These are phyloP conservation scores for Pleurotus tuber-regium DNA, from an alignment of 768 basidiomycete genomes.

Conservation along the genomic window DNA sequence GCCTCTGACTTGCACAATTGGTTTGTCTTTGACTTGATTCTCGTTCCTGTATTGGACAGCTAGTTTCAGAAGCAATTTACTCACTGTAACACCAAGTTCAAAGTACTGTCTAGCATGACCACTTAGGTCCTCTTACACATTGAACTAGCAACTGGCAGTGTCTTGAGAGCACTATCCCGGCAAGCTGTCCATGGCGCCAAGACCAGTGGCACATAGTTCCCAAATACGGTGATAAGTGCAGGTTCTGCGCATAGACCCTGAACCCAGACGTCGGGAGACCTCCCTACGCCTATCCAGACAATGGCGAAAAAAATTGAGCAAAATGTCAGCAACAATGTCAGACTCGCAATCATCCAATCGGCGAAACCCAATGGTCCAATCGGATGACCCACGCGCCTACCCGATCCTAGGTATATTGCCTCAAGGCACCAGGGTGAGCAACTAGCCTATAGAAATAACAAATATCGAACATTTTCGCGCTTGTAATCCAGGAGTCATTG, in stretches of 20 bases:
- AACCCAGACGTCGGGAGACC: too few species aligned
- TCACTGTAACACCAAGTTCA: too few species aligned
- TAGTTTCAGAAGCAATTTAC: not conserved
- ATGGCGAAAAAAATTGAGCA: slow-evolving; percentile 5
- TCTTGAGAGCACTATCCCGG: too few species aligned
- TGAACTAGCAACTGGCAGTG: too few species aligned
- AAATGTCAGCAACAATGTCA: slow-evolving; percentile 10
- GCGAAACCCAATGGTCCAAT: not conserved
- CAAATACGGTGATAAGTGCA: too few species aligned
- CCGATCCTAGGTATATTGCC: not conserved
- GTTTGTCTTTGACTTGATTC: slow-evolving; percentile 1
- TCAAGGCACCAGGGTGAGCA: not conserved
- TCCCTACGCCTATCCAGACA: too few species aligned
- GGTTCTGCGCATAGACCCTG: too few species aligned
- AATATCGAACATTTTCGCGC: not conserved
- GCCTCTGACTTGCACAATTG: not conserved
- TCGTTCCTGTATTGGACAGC: slow-evolving; percentile 3
- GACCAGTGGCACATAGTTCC: too few species aligned
- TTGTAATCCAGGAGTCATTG: not conserved
- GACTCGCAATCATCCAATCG: slow-evolving; percentile 6
- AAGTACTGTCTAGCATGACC: too few species aligned
- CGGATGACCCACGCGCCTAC: not conserved
- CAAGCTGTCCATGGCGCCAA: too few species aligned
- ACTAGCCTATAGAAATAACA: not conserved
- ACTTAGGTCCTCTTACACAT: too few species aligned